These are phyloP conservation scores for Didymella glomerata DNA, from an alignment of 2,329 filamentous ascomycete genomes.

Conservation along the genomic window DNA sequence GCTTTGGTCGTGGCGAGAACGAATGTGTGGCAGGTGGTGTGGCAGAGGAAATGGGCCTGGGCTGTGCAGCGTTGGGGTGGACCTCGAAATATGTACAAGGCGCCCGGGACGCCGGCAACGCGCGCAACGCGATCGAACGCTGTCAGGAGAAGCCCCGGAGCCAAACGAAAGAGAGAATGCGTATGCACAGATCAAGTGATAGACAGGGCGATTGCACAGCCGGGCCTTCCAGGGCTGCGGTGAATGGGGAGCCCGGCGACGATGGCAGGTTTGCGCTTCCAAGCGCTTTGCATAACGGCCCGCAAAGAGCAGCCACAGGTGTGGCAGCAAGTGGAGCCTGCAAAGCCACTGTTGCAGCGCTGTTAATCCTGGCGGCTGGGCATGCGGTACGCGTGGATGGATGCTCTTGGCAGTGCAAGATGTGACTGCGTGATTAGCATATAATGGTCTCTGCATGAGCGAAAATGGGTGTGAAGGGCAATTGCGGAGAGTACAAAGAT, in stretches of 20 bases:
- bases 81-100: background rate
- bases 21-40: conserved; percentile 3
- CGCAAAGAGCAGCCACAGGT: conserved; percentile 6
- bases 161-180: background rate
- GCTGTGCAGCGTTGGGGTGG: conserved; percentile 1
- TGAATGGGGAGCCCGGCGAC: background rate
- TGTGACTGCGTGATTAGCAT: conserved; percentile 10
- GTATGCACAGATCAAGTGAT: conserved; percentile 1
- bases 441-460: background rate
- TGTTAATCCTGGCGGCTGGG: conserved; percentile 15
- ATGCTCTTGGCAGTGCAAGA: conserved; percentile 14
- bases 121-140: background rate
- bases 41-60: background rate
- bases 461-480: background rate
- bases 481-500: background rate
- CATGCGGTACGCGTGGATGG: conserved; percentile 25
- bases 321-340: conserved; percentile 15
- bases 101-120: background rate
- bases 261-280: background rate
- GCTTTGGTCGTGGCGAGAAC: background rate
- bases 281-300: background rate
- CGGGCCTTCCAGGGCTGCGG: background rate
- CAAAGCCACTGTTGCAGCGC: conserved; percentile 12
- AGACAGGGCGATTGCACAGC: background rate
- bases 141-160: background rate